Conservation (phyloP, 176 grass and related monocot species). For the Otatea glauca region DNA sequence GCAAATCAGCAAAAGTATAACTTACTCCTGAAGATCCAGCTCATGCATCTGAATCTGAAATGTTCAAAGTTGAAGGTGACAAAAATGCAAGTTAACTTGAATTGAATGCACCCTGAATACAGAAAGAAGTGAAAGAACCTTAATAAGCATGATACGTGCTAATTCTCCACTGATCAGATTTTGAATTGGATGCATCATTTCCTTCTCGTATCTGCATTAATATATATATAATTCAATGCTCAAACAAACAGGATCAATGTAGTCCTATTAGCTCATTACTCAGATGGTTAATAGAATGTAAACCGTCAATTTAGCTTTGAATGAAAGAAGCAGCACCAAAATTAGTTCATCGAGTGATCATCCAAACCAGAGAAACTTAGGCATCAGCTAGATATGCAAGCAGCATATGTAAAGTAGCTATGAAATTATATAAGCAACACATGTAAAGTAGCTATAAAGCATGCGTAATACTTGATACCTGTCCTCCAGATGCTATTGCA, state of each 20-base stretch:
- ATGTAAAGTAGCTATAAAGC: constrained; percentile 1
- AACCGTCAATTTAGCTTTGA: constrained; percentile 20
- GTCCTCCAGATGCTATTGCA: not conserved
- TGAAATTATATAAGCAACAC: not conserved
- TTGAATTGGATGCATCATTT: constrained; percentile 73
- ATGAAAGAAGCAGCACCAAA: constrained; percentile 30
- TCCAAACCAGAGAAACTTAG: constrained; percentile 21
- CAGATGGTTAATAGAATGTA: constrained; percentile 31
- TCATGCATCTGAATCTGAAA: constrained; percentile 98
- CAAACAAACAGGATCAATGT: constrained; percentile 33
- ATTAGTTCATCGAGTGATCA: constrained; percentile 1
- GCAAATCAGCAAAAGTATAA: constrained; percentile 20
- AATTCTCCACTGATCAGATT: constrained; percentile 82
- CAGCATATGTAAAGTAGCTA: constrained; percentile 13
- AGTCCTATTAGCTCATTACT: constrained; percentile 6
- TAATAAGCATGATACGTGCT: constrained; percentile 95
- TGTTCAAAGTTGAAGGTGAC: constrained; percentile 39
- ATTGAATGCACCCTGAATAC: not conserved
- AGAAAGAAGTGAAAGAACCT: constrained; percentile 61
- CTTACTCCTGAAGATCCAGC: constrained; percentile 95
- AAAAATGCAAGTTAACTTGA: constrained; percentile 37
- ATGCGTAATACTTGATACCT: not conserved
- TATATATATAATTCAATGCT: constrained; percentile 27
- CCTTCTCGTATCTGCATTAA: constrained; percentile 87
- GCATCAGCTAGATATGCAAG: not conserved